Evolutionary conservation across 441 rosid species (phyloP), one percentile per base, ranked within the genome.

Genomic region (Adansonia rubrostipa): DNA sequence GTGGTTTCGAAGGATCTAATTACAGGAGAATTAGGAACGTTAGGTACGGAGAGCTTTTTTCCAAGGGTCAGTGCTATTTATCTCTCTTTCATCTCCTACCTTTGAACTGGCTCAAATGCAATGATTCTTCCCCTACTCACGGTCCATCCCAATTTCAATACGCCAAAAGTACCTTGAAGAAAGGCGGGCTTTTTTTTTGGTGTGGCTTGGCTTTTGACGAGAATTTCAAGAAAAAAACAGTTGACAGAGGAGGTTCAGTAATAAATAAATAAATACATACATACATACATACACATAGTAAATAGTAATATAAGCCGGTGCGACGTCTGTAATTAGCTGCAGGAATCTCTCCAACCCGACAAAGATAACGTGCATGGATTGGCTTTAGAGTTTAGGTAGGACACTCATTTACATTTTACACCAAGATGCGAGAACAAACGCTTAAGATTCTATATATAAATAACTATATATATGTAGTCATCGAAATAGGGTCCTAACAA

Each of bases 301-400:
- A 9, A 6, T 13, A 11, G 6, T 3, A 24, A 28, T 9, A 67
- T 8, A 67, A 67, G 4, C 71, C 9, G 15, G 17, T 42, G 50
- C 48, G 15, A 36, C 7, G 13, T 8, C 22, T n/a, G 44, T 44
- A 17, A 54, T 47, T 45, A 44, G 50, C 33, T 57, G 65, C 40
- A 73, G 36, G 51, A 73, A 33, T 45, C 19, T 65, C 72, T 45
- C 56, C 33, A 45, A 45, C 17, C 75, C 44, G 9, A 19, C 64
- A 54, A 15, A 11, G 19, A 47, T 20, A 47, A 48, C 13, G 28
- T 66, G 28, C 51, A 36, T 65, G 50, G 22, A 17, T 45, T 19
- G 44, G 9, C 10, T 33, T 28, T 6, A 40, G 45, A 13, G 19
- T 64, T 36, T 64, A n/a, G 13, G 4, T 11, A 20, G 19, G 28